Conservation (phyloP, 331 rosid species). For the Telfairia occidentalis region DNA sequence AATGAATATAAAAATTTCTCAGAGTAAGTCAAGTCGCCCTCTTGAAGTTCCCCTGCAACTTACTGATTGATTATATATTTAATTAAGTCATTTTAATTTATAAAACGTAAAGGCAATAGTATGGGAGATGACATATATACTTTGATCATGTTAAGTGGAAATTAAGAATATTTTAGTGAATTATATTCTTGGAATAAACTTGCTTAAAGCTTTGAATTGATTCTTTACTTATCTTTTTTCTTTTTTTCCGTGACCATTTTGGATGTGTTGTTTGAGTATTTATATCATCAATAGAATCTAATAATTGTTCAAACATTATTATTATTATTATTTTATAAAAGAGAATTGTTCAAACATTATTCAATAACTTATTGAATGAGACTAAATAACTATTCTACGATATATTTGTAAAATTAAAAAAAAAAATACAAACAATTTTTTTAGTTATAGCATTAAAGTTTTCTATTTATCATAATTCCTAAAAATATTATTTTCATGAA, state of each 20-base stretch:
- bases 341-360: background rate
- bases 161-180: conserved; percentile 4
- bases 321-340: no score
- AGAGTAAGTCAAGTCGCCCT: background rate
- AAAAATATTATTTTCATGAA: no score
- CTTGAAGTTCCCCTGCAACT: background rate
- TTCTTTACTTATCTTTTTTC: background rate
- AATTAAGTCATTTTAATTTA: background rate
- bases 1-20: background rate
- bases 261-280: background rate
- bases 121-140: background rate
- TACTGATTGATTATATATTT: background rate
- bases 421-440: background rate
- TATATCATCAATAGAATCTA: background rate
- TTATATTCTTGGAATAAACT: conserved; percentile 6
- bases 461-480: background rate
- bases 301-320: background rate
- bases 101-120: background rate
- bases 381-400: background rate
- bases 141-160: background rate
- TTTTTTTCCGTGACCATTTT: conserved; percentile 9
- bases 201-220: conserved; percentile 6
- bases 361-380: background rate
- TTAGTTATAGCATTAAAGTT: background rate
- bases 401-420: no score